Percentiles rank a stretch among this genome's conserved stretches.
These are phyloP conservation scores for Allomyces macrogynus DNA, from an alignment of 192 early-diverging fungal species.

Conservation along the genomic window DNA sequence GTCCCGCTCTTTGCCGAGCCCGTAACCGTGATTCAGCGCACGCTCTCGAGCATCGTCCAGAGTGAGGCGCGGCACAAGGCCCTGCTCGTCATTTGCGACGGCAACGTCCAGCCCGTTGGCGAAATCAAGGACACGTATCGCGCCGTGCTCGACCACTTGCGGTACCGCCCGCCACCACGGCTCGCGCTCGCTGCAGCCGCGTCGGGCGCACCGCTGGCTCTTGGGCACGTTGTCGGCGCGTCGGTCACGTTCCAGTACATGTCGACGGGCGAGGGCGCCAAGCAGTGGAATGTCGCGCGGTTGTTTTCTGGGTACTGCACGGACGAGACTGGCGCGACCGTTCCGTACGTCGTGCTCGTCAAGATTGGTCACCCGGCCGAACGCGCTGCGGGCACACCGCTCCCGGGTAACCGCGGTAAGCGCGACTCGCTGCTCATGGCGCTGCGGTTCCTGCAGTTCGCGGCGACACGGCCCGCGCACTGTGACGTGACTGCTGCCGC, in stretches of 20 bases:
- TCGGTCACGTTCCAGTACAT: slow-evolving; percentile 56
- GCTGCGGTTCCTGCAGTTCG: neutral
- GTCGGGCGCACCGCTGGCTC: neutral
- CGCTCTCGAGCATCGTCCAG: neutral
- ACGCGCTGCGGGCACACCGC: slow-evolving; percentile 19
- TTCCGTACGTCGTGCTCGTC: slow-evolving; percentile 84
- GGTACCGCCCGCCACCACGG: neutral
- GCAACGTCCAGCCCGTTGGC: neutral
- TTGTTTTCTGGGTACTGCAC: slow-evolving; percentile 90
- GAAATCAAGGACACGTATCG: neutral
- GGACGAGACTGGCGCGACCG: slow-evolving; percentile 56
- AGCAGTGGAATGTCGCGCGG: slow-evolving; percentile 82
- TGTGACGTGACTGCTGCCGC: too few relatives aligned
- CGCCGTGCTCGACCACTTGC: neutral
- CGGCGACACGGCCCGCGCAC: neutral
- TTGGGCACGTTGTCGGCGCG: neutral
- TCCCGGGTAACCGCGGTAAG: slow-evolving; percentile 88
- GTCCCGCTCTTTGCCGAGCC: neutral
- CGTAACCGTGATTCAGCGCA: neutral
- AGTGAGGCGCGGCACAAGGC: neutral
- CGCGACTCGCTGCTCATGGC: slow-evolving; percentile 84
- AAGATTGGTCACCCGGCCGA: slow-evolving; percentile 81
- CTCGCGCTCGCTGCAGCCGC: neutral
- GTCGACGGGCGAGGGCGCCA: slow-evolving; percentile 73
- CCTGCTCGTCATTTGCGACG: neutral